Percentiles rank a stretch among this genome's conserved stretches.
Conservation (phyloP, 1,139 yeast species). For the Kodamaea arcana region DNA sequence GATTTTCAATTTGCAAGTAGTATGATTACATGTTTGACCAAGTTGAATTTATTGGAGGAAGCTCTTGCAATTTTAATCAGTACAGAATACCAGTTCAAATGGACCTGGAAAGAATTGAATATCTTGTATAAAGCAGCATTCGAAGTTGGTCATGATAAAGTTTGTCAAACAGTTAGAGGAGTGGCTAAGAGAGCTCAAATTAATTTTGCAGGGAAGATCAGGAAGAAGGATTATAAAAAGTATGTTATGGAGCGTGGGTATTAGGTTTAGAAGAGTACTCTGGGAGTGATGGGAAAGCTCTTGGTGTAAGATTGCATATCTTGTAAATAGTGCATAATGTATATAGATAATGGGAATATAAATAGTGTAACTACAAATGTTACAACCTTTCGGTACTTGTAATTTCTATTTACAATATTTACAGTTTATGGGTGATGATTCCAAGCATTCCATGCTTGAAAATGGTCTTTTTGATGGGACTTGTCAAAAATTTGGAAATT, state of each 20-base stretch:
- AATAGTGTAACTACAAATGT: background rate
- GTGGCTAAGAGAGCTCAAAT: conserved; percentile 29
- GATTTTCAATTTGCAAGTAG: conserved; percentile 70
- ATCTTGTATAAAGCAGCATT: conserved; percentile 45
- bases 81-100: conserved; percentile 63
- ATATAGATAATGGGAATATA: background rate
- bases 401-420: background rate
- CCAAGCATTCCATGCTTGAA: conserved; percentile 20
- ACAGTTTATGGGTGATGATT: background rate
- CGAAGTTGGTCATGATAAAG: conserved; percentile 44
- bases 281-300: too few relatives aligned
- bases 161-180: conserved; percentile 34
- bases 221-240: conserved; percentile 28
- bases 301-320: background rate
- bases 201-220: conserved; percentile 38
- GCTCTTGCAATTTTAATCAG: conserved; percentile 67
- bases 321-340: background rate
- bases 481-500: conserved; percentile 6
- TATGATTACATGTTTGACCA: conserved; percentile 54
- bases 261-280: too few relatives aligned
- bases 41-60: conserved; percentile 55
- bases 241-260: conserved; percentile 33
- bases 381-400: too few relatives aligned
- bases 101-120: conserved; percentile 62
- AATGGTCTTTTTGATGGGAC: conserved; percentile 11